Conservation (phyloP, 1,284 basidiomycete species). For the Austroboletus niveus region DNA sequence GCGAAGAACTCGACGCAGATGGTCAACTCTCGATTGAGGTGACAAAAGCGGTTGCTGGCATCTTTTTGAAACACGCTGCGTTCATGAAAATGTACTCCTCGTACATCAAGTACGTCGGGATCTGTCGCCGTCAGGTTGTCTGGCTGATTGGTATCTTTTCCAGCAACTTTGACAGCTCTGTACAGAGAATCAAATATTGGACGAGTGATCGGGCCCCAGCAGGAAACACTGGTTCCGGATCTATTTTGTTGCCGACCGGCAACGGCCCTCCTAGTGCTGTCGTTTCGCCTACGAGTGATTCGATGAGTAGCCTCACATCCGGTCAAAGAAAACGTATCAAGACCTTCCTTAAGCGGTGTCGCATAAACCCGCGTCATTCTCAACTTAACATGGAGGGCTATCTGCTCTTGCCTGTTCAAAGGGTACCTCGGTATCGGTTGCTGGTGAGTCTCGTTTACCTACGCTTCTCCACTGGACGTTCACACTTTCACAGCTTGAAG, state of each 20-base stretch:
- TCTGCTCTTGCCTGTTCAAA: conserved; percentile 91
- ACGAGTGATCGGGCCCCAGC: conserved; percentile 50
- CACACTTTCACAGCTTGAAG: conserved; percentile 62
- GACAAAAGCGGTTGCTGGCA: conserved; percentile 82
- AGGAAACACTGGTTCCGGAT: conserved; percentile 39
- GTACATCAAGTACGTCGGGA: conserved; percentile 82
- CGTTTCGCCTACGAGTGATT: conserved; percentile 45
- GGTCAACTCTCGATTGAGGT: conserved; percentile 73
- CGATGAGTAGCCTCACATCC: conserved; percentile 54
- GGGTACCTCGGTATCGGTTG: conserved; percentile 93
- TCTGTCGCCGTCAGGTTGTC: conserved; percentile 1
- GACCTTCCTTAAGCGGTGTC: conserved; percentile 82
- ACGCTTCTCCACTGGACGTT: background rate
- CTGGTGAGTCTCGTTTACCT: conserved; percentile 53
- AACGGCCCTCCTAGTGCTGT: conserved; percentile 60
- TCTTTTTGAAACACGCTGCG: conserved; percentile 89
- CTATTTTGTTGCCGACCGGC: conserved; percentile 56
- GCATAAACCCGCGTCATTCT: conserved; percentile 86
- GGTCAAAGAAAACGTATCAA: conserved; percentile 86
- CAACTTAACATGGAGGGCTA: conserved; percentile 97
- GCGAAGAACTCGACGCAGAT: conserved; percentile 60
- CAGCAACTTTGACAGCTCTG: conserved; percentile 90
- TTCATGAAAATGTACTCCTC: conserved; percentile 98
- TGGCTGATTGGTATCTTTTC: conserved; percentile 10
- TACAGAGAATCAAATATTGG: conserved; percentile 86